Conservation (phyloP, 2,329 filamentous ascomycete genomes). For the Talaromyces verruculosus region DNA sequence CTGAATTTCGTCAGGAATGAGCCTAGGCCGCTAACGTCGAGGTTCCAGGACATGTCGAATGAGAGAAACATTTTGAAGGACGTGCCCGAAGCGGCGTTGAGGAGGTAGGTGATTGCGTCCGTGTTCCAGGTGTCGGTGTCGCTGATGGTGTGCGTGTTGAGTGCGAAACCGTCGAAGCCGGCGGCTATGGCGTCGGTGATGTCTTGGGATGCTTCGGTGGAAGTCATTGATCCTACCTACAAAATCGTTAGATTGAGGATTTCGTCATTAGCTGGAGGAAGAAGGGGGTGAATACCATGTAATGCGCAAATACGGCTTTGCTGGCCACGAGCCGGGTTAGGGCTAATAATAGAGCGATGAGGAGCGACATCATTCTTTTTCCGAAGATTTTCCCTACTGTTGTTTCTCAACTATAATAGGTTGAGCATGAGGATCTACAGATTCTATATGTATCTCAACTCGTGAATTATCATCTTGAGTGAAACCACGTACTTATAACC, state of each 20-base stretch:
- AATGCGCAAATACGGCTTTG: constrained; percentile 20
- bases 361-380: constrained; percentile 1
- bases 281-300: constrained; percentile 12
- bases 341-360: constrained; percentile 10
- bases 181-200: constrained; percentile 16
- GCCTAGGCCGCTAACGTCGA: neutral
- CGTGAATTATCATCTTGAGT: neutral
- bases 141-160: constrained; percentile 18
- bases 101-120: constrained; percentile 12
- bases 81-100: constrained; percentile 10
- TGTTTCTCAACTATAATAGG: too few relatives aligned
- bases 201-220: constrained; percentile 9
- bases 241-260: neutral
- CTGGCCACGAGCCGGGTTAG: constrained; percentile 13
- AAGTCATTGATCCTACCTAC: constrained; percentile 13
- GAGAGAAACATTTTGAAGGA: constrained; percentile 18
- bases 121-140: constrained; percentile 15
- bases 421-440: too few relatives aligned
- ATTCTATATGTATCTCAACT: neutral
- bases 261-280: neutral
- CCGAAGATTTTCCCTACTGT: neutral
- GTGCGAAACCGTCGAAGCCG: constrained; percentile 19
- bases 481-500: neutral
- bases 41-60: constrained; percentile 19
- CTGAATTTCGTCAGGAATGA: constrained; percentile 9